Base-by-base conservation (phyloP, 2,329 filamentous ascomycete species). In the Paracoccidioides brasiliensis region DNA sequence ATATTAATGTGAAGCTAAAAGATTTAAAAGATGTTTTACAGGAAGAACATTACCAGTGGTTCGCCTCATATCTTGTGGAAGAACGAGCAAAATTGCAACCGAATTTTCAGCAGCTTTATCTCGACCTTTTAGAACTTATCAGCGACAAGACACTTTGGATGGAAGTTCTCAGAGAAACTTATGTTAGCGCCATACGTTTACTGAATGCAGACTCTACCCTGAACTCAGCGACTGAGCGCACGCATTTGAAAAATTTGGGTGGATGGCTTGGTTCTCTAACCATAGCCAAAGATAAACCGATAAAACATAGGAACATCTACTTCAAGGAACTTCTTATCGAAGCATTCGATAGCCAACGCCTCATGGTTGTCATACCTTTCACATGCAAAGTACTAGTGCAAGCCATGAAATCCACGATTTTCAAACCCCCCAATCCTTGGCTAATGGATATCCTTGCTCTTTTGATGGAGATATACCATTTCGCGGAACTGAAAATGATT, bases 41-140 rank as follows among this genome's bases (percentile, higher is more conserved):
- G 52, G 81, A 86, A 54, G 83, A 84, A 62, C 86, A 96, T 68
- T 87, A 94, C 64, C 89, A 94, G 66, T 98, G 93, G 93, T 98
- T 98, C 66, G 93, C 94, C 5, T 84, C 84, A 50, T 95, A 97
- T 66, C 78, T 98, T 8, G 93, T 98, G 2, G 91, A 96, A 66
- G 88, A 96, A 68, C 88, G 94, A 48, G 94, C 91, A 37, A 97
- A 96, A 72, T 85, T 95, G 76, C 91, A 98, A 68, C 90, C 91
- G 5, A 98, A 98, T 69, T 97, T 94, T 66, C 93, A 98, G 63
- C 80, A 86, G 57, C 81, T 98, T 28, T 98, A 98, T 67, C 80
- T 97, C 52, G 88, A 95, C 63, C 80, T 98, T 53, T 80, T 98
- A 58, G 85, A 85, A 55, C 80, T 90, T 38, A 88, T 97, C 62